phyloP scores from a whole-genome alignment of 768 basidiomycete species.

The Podaxis rugospora region DNA sequence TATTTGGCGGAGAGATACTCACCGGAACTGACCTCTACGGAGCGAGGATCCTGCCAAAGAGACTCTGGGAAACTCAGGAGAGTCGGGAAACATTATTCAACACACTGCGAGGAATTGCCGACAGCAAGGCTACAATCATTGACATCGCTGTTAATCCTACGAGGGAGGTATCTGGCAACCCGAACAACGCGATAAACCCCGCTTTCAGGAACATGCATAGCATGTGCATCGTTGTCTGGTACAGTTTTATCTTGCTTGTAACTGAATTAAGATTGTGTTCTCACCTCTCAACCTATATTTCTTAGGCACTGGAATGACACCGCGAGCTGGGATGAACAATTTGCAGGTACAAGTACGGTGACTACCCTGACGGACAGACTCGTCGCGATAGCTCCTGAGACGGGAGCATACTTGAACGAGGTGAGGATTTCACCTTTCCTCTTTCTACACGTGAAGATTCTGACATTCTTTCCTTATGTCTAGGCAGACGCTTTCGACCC shows the following conservation, averaged over 20 bases:
- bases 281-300: background rate
- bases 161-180: constrained; percentile 8
- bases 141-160: constrained; percentile 17
- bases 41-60: constrained; percentile 13
- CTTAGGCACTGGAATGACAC: constrained; percentile 13
- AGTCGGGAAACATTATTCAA: constrained; percentile 6
- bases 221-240: constrained; percentile 11
- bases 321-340: constrained; percentile 12
- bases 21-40: constrained; percentile 13
- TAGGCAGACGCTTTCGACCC: constrained; percentile 17
- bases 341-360: constrained; percentile 6
- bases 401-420: constrained; percentile 18
- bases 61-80: constrained; percentile 6
- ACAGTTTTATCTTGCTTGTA: background rate
- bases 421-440: background rate
- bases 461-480: background rate
- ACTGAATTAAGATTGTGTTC: background rate
- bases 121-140: constrained; percentile 10
- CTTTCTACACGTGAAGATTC: background rate
- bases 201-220: constrained; percentile 15
- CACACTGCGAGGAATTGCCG: constrained; percentile 7
- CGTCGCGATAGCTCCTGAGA: constrained; percentile 12
- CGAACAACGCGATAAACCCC: constrained; percentile 16
- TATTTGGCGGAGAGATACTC: constrained; percentile 14
- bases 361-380: constrained; percentile 10